Percentiles rank a stretch among this genome's conserved stretches.
These are phyloP conservation scores for Myriosclerotinia scirpicola DNA, from an alignment of 2,329 filamentous ascomycete genomes.

Conservation along the genomic window DNA sequence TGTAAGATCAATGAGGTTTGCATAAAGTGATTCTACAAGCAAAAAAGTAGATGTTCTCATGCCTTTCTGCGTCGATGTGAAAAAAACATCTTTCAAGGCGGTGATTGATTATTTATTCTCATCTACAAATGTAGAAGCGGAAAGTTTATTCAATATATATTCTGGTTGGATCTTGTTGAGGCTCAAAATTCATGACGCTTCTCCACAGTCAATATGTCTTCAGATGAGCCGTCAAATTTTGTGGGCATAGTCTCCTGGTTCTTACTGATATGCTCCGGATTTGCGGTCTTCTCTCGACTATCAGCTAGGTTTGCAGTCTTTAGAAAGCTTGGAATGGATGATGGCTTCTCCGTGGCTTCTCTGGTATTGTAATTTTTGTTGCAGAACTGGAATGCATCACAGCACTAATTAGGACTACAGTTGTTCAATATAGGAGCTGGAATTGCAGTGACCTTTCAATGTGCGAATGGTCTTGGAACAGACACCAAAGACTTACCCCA, in stretches of 20 bases:
- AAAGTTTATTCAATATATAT: too few relatives aligned
- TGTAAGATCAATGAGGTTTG: too few relatives aligned
- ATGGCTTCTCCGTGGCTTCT: background rate
- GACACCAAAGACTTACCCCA: background rate
- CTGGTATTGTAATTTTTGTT: background rate
- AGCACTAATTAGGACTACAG: background rate
- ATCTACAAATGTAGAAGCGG: too few relatives aligned
- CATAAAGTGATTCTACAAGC: too few relatives aligned
- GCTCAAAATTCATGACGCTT: too few relatives aligned
- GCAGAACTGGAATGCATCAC: background rate
- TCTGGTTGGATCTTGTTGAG: too few relatives aligned
- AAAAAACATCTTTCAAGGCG: too few relatives aligned
- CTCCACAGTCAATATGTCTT: too few relatives aligned
- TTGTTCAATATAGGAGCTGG: slow-evolving; percentile 5
- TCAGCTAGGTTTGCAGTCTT: background rate
- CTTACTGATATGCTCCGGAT: background rate
- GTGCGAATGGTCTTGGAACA: slow-evolving; percentile 1
- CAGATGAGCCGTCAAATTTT: too few relatives aligned
- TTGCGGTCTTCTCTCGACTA: background rate
- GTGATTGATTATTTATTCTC: too few relatives aligned
- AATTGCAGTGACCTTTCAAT: background rate
- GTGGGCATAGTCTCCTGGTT: slow-evolving; percentile 1
- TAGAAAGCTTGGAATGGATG: background rate
- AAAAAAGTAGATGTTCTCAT: too few relatives aligned
- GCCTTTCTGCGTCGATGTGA: too few relatives aligned